Evolutionary conservation across 2,329 filamentous ascomycete species (phyloP).

Genomic region (Aspergillus tanneri): DNA sequence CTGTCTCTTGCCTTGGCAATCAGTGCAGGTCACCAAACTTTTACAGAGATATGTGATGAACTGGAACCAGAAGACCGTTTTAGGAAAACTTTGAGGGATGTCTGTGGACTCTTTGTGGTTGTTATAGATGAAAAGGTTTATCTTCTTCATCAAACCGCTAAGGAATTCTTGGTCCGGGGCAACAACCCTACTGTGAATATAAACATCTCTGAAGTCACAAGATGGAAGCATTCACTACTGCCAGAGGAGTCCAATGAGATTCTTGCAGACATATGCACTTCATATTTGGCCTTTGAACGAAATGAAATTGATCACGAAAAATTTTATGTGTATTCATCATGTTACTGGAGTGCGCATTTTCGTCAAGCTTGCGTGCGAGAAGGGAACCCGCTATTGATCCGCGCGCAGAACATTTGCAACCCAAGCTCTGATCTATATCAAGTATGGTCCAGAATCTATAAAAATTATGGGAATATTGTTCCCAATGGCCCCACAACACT

Average conservation of each 20-base stretch:
- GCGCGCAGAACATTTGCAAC: no score
- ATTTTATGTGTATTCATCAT: neutral
- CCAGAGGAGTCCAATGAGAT: neutral
- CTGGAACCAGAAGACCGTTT: conserved; percentile 8
- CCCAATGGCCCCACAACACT: no score
- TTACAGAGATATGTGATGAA: neutral
- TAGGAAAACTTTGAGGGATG: conserved; percentile 10
- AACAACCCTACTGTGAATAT: neutral
- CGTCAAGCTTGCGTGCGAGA: no score
- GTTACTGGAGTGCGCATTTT: neutral
- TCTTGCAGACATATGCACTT: conserved; percentile 11
- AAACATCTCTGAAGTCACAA: neutral
- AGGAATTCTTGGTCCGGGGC: conserved; percentile 20
- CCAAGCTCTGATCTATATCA: no score
- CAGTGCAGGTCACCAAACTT: neutral
- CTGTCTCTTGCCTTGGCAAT: conserved; percentile 9
- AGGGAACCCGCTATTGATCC: no score
- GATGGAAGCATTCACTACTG: conserved; percentile 11
- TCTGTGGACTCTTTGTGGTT: conserved; percentile 20
- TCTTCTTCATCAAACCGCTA: conserved; percentile 27
- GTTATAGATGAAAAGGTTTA: conserved; percentile 16
- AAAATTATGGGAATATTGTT: no score
- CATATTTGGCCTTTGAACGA: neutral
- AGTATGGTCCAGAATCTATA: neutral
- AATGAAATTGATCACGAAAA: no score